These are phyloP conservation scores for Plantago major DNA, from an alignment of 257 asterid genomes.

Conservation along the genomic window DNA sequence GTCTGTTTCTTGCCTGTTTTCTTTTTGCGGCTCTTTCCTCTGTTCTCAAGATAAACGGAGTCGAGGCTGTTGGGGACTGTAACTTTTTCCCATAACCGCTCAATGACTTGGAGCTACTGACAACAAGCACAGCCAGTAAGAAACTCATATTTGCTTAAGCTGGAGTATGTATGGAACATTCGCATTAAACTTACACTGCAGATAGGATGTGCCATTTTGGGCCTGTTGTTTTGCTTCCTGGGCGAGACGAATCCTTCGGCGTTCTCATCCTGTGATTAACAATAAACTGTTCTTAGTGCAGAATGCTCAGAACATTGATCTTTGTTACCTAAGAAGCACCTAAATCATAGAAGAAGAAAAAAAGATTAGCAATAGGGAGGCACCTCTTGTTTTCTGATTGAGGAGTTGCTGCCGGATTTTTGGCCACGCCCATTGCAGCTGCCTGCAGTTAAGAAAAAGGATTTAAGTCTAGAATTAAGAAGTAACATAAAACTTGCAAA, in stretches of 20 bases:
- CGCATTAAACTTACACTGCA: slow-evolving; percentile 55
- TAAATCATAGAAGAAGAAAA: background rate
- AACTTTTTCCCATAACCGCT: slow-evolving; percentile 63
- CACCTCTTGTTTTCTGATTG: slow-evolving; percentile 51
- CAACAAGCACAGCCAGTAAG: slow-evolving; percentile 16
- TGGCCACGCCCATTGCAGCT: slow-evolving; percentile 30
- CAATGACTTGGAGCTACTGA: slow-evolving; percentile 66
- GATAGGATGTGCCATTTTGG: slow-evolving; percentile 71
- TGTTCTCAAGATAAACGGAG: slow-evolving; percentile 70
- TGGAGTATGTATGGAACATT: background rate
- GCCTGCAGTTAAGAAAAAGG: slow-evolving; percentile 35
- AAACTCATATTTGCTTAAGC: slow-evolving; percentile 1
- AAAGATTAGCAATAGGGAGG: background rate
- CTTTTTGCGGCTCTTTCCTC: slow-evolving; percentile 89
- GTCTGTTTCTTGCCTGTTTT: slow-evolving; percentile 56
- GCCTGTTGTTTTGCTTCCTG: slow-evolving; percentile 60
- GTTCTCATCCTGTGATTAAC: slow-evolving; percentile 45
- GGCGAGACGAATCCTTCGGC: slow-evolving; percentile 39
- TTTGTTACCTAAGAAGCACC: slow-evolving; percentile 7
- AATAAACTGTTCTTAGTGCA: slow-evolving; percentile 7
- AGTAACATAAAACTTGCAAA: background rate
- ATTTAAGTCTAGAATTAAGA: background rate
- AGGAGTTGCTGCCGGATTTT: slow-evolving; percentile 44
- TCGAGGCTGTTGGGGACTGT: slow-evolving; percentile 60
- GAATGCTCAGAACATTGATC: background rate